phyloP scores from a whole-genome alignment of 805 yeast species.

The Yamadazyma philogaea region DNA sequence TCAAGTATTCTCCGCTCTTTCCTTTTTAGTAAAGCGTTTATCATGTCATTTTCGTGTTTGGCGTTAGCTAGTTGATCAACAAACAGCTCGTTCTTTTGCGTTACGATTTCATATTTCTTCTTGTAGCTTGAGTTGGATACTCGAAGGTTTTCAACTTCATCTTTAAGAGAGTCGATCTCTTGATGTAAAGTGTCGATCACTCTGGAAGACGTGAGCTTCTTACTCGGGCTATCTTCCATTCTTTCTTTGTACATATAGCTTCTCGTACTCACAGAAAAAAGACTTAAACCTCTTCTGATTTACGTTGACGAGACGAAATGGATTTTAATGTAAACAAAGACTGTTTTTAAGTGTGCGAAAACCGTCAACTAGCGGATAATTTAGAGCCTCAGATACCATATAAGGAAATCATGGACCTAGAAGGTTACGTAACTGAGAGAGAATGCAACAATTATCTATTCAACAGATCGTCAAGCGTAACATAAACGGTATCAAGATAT shows the following conservation, averaged over 20 bases:
- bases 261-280: background rate
- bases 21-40: slow-evolving; percentile 62
- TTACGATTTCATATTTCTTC: slow-evolving; percentile 48
- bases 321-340: slow-evolving; percentile 8
- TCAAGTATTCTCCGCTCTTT: slow-evolving; percentile 68
- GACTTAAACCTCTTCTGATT: slow-evolving; percentile 1
- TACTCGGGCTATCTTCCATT: slow-evolving; percentile 25
- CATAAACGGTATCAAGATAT: too few species aligned
- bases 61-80: slow-evolving; percentile 66
- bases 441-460: too few species aligned
- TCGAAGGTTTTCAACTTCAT: slow-evolving; percentile 42
- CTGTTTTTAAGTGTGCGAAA: background rate
- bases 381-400: slow-evolving; percentile 2
- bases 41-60: slow-evolving; percentile 75
- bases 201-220: slow-evolving; percentile 21
- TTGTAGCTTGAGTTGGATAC: slow-evolving; percentile 45
- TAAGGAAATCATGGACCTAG: background rate
- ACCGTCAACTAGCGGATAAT: background rate
- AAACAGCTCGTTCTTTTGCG: slow-evolving; percentile 50
- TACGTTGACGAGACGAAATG: slow-evolving; percentile 7
- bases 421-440: background rate
- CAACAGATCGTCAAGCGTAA: too few species aligned
- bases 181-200: slow-evolving; percentile 56
- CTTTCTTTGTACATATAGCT: background rate
- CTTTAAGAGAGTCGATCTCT: slow-evolving; percentile 41